Evolutionary conservation across 305 asterid genomes (phyloP).

Genomic region (Lippia alba): DNA sequence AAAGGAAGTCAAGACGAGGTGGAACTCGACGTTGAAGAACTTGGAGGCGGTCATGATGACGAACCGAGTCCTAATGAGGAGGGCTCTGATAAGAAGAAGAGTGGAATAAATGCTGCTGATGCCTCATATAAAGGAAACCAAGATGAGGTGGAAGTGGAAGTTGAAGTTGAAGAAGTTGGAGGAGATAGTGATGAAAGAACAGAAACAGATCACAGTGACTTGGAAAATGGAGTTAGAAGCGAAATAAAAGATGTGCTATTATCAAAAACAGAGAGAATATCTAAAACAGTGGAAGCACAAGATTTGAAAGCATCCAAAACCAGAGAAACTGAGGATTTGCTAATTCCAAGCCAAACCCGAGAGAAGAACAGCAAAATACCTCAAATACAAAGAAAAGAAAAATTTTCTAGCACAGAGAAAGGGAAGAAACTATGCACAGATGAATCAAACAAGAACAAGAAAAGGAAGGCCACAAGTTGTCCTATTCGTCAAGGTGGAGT

Average conservation of each 20-base stretch:
- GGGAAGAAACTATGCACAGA: not conserved
- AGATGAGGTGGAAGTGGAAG: not conserved
- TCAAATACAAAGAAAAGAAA: not conserved
- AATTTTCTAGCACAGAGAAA: not conserved
- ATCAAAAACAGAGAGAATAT: too few species aligned
- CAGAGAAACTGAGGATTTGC: not conserved
- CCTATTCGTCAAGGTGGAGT: not conserved
- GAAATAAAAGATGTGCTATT: not conserved
- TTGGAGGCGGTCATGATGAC: not conserved
- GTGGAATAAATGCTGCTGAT: not conserved
- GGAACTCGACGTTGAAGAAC: not conserved
- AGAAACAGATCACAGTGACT: not conserved
- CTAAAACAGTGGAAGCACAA: too few species aligned
- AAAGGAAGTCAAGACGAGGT: not conserved
- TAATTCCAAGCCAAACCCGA: not conserved
- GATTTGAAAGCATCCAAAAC: not conserved
- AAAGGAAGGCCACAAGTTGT: not conserved
- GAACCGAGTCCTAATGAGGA: too few species aligned
- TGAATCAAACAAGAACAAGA: not conserved
- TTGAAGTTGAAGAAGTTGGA: not conserved
- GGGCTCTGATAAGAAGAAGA: not conserved
- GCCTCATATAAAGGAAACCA: not conserved
- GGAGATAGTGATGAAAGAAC: not conserved
- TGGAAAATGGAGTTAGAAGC: not conserved
- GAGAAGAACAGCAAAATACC: too few species aligned